These are phyloP conservation scores for Leucosporidium creatinivorum DNA, from an alignment of 768 basidiomycete genomes.

Conservation along the genomic window DNA sequence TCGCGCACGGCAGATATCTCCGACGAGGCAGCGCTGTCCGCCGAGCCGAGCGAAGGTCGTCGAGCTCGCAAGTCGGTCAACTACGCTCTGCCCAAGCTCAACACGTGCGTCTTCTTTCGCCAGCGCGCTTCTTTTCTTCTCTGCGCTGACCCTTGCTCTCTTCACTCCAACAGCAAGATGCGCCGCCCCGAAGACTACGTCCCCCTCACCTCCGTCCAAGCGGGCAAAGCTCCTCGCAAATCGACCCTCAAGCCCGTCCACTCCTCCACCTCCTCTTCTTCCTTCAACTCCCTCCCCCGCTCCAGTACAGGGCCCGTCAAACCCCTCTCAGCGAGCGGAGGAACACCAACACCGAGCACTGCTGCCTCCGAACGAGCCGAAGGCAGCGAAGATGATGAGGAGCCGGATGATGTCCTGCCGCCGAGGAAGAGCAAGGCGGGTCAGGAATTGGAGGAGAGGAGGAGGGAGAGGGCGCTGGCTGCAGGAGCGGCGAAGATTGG, in stretches of 20 bases:
- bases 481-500: conserved; percentile 71
- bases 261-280: neutral
- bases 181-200: conserved; percentile 33
- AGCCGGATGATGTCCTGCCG: conserved; percentile 2
- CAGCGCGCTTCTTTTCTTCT: neutral
- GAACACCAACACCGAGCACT: conserved; percentile 5
- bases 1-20: no score
- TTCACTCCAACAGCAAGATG: conserved; percentile 31
- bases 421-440: conserved; percentile 43
- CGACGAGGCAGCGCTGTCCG: no score
- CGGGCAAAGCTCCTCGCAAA: conserved; percentile 15
- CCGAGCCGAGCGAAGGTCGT: conserved; percentile 12
- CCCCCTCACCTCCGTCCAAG: conserved; percentile 17
- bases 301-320: neutral
- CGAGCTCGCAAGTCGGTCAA: conserved; percentile 35
- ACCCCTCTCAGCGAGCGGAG: conserved; percentile 49
- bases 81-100: conserved; percentile 36
- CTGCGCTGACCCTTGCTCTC: neutral
- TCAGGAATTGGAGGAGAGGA: conserved; percentile 23
- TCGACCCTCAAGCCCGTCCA: conserved; percentile 8
- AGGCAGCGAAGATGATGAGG: neutral
- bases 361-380: conserved; percentile 33
- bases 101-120: conserved; percentile 23
- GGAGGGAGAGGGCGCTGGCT: conserved; percentile 10
- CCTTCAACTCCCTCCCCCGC: no score